Conservation (phyloP, 1,284 basidiomycete genomes). For the Pisolithus thermaeus region DNA sequence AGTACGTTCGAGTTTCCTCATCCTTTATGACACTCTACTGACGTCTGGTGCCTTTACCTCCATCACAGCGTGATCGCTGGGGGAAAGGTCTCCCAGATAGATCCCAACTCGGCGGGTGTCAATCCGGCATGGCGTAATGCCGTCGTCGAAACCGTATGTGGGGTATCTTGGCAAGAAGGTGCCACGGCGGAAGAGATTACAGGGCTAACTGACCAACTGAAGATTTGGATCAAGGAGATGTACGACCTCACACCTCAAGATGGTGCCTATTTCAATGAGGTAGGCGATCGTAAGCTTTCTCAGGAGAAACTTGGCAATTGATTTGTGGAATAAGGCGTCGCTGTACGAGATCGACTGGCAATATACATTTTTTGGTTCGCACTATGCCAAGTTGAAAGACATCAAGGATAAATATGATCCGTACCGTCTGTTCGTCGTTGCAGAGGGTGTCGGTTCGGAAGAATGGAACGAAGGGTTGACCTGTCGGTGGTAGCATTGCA, state of each 20-base stretch:
- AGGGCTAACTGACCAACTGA: slow-evolving; percentile 9
- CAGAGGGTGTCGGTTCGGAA: slow-evolving; percentile 40
- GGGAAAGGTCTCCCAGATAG: slow-evolving; percentile 31
- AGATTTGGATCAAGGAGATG: slow-evolving; percentile 7
- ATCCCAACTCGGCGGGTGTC: slow-evolving; percentile 33
- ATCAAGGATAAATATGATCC: slow-evolving; percentile 44
- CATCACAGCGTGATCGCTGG: slow-evolving; percentile 30
- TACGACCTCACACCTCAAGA: slow-evolving; percentile 24
- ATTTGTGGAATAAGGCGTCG: slow-evolving; percentile 29
- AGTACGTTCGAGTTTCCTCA: slow-evolving; percentile 8
- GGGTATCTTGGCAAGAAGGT: slow-evolving; percentile 28
- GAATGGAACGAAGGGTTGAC: slow-evolving; percentile 26
- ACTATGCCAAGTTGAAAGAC: slow-evolving; percentile 32
- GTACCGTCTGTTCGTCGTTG: slow-evolving; percentile 37
- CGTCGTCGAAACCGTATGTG: slow-evolving; percentile 25
- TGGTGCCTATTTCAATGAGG: slow-evolving; percentile 17
- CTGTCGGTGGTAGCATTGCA: slow-evolving; percentile 10
- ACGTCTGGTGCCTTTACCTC: neutral
- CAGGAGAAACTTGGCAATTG: neutral
- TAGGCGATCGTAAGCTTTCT: neutral
- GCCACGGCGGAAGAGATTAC: slow-evolving; percentile 21
- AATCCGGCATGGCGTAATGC: slow-evolving; percentile 39
- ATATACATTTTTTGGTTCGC: slow-evolving; percentile 38
- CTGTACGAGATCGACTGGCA: slow-evolving; percentile 34
- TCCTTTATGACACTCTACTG: neutral